phyloP scores from a whole-genome alignment of 2,329 filamentous ascomycete genomes.

The Biscogniauxia mediterranea region DNA sequence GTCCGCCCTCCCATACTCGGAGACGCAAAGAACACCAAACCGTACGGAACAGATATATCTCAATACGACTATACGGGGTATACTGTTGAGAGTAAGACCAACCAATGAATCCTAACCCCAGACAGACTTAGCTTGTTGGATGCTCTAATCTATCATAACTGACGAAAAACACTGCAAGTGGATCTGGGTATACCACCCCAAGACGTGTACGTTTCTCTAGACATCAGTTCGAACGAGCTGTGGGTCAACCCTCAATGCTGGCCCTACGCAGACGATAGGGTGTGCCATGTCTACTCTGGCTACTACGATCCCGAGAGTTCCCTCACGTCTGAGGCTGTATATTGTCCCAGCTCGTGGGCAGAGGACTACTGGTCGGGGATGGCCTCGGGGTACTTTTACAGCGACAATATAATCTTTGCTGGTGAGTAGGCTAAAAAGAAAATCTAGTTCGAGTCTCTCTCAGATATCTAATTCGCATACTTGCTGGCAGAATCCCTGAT shows the following conservation, averaged over 20 bases:
- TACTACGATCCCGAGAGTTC: slow-evolving; percentile 16
- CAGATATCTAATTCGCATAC: background rate
- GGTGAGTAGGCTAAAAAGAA: slow-evolving; percentile 5
- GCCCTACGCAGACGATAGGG: background rate
- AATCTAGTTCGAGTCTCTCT: background rate
- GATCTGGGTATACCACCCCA: slow-evolving; percentile 16
- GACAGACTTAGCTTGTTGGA: background rate
- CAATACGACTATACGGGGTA: slow-evolving; percentile 2
- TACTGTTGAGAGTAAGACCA: slow-evolving; percentile 14
- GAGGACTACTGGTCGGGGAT: slow-evolving; percentile 5
- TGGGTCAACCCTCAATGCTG: slow-evolving; percentile 23
- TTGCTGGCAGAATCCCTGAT: background rate
- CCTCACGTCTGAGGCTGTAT: background rate
- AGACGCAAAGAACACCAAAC: background rate
- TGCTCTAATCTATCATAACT: background rate
- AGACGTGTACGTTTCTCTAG: slow-evolving; percentile 15
- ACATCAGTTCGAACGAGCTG: slow-evolving; percentile 13
- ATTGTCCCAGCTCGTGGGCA: slow-evolving; percentile 10
- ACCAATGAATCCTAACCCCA: background rate
- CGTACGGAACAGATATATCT: background rate
- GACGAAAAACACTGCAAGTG: slow-evolving; percentile 6
- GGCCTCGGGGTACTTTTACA: slow-evolving; percentile 14
- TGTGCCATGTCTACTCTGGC: slow-evolving; percentile 8
- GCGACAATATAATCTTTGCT: slow-evolving; percentile 13
- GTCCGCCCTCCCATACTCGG: background rate